Conservation (phyloP, 2,329 filamentous ascomycete genomes). For the Madurella fahalii region DNA sequence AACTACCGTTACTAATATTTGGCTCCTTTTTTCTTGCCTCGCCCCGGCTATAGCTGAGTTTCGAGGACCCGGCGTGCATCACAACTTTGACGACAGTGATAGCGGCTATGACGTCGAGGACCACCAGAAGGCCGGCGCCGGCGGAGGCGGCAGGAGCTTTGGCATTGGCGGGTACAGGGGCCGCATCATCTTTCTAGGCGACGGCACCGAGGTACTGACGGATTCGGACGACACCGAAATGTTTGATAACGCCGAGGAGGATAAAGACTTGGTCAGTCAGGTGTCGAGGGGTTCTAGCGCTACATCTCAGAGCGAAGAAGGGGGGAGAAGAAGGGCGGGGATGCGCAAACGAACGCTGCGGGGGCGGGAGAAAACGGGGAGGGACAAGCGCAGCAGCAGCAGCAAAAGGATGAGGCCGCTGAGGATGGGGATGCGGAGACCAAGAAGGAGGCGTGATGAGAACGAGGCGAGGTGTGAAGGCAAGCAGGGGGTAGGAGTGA, state of each 20-base stretch:
- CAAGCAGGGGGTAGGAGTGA: no score
- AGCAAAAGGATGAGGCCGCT: no score
- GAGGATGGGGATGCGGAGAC: no score
- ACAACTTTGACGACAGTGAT: conserved; percentile 77
- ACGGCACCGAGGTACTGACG: conserved; percentile 88
- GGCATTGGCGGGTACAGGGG: conserved; percentile 69
- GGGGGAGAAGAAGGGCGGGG: no score
- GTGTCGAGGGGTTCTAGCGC: conserved; percentile 37
- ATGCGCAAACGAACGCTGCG: no score
- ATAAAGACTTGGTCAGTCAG: conserved; percentile 81
- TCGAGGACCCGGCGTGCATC: conserved; percentile 75
- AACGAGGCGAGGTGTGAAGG: no score
- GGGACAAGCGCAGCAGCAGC: no score
- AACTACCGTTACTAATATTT: conserved; percentile 21
- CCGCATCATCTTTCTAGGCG: conserved; percentile 89
- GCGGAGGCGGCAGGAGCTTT: conserved; percentile 50
- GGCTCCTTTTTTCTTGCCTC: conserved; percentile 14
- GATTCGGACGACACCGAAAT: conserved; percentile 88
- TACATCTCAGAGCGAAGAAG: no score
- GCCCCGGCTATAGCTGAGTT: conserved; percentile 63
- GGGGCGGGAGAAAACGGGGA: no score
- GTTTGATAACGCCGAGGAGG: conserved; percentile 83
- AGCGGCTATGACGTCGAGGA: conserved; percentile 72
- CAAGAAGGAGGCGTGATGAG: no score
- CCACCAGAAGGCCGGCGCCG: conserved; percentile 51